Conservation (phyloP, 2,329 filamentous ascomycete species). For the Neonectria magnoliae region DNA sequence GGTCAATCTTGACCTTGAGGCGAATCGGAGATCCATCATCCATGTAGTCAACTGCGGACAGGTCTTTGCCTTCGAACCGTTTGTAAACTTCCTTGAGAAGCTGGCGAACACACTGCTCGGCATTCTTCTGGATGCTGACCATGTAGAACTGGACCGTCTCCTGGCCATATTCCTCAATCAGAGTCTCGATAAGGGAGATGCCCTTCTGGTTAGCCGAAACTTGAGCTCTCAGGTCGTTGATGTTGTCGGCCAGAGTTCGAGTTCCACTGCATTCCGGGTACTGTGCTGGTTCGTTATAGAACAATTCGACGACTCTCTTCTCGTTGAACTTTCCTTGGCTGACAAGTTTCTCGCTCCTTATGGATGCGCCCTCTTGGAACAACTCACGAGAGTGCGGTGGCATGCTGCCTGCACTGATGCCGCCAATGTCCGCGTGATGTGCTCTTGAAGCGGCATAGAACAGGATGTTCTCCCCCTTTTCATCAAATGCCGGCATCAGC, state of each 20-base stretch:
- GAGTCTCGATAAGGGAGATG: slow-evolving; percentile 78
- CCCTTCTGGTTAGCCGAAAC: slow-evolving; percentile 87
- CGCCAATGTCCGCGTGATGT: slow-evolving; percentile 87
- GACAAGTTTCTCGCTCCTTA: slow-evolving; percentile 75
- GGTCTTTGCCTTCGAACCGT: slow-evolving; percentile 74
- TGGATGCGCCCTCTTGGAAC: slow-evolving; percentile 71
- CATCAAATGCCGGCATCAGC: slow-evolving; percentile 79
- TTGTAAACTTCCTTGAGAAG: slow-evolving; percentile 77
- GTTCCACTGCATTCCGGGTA: slow-evolving; percentile 82
- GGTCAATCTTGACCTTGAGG: slow-evolving; percentile 79
- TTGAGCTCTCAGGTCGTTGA: slow-evolving; percentile 86
- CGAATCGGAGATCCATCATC: slow-evolving; percentile 83
- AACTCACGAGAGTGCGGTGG: slow-evolving; percentile 75
- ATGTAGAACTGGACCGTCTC: slow-evolving; percentile 86
- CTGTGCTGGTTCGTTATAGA: slow-evolving; percentile 78
- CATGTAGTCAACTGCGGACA: slow-evolving; percentile 82
- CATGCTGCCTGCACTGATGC: slow-evolving; percentile 84
- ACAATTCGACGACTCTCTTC: slow-evolving; percentile 75
- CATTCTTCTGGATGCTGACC: slow-evolving; percentile 82
- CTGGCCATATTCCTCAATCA: slow-evolving; percentile 83
- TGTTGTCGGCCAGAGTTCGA: slow-evolving; percentile 80
- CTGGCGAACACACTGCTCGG: slow-evolving; percentile 77
- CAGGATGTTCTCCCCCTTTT: slow-evolving; percentile 72
- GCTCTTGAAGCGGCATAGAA: slow-evolving; percentile 85
- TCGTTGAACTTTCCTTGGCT: slow-evolving; percentile 82